These are phyloP conservation scores for Solanum sejunctum DNA, from an alignment of 257 asterid genomes.

Conservation along the genomic window DNA sequence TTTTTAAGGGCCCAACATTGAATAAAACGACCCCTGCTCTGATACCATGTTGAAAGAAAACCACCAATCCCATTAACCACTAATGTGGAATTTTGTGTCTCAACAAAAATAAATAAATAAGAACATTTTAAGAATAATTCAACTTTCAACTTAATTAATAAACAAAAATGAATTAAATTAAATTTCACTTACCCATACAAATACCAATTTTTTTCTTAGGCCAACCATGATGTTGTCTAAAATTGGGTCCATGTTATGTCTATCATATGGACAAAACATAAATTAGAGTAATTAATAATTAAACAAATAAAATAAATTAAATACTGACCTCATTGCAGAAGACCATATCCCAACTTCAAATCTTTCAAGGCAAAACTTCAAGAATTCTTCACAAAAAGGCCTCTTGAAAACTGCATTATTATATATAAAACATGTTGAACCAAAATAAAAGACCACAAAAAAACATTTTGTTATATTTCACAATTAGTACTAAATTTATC, in stretches of 20 bases:
- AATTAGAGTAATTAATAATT: no score
- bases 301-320: no score
- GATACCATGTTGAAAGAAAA: no score
- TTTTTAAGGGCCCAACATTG: no score
- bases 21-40: no score
- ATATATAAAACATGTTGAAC: not conserved
- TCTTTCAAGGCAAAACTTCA: slow-evolving; percentile 22
- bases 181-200: slow-evolving; percentile 36
- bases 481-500: no score
- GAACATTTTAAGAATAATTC: no score
- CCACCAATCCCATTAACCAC: no score
- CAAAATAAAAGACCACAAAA: not conserved
- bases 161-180: not conserved
- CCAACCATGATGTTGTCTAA: slow-evolving; percentile 23
- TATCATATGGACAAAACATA: not conserved
- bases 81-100: no score
- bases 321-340: slow-evolving; percentile 29
- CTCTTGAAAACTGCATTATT: slow-evolving; percentile 9
- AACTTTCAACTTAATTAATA: no score
- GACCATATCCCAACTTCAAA: slow-evolving; percentile 64
- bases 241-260: slow-evolving; percentile 32
- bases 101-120: no score
- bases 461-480: not conserved
- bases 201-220: slow-evolving; percentile 21
- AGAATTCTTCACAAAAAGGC: not conserved